Percentiles rank a stretch among this genome's conserved stretches.
These are phyloP conservation scores for Parafenestella ontariensis DNA, from an alignment of 2,329 filamentous ascomycete species.

Conservation along the genomic window DNA sequence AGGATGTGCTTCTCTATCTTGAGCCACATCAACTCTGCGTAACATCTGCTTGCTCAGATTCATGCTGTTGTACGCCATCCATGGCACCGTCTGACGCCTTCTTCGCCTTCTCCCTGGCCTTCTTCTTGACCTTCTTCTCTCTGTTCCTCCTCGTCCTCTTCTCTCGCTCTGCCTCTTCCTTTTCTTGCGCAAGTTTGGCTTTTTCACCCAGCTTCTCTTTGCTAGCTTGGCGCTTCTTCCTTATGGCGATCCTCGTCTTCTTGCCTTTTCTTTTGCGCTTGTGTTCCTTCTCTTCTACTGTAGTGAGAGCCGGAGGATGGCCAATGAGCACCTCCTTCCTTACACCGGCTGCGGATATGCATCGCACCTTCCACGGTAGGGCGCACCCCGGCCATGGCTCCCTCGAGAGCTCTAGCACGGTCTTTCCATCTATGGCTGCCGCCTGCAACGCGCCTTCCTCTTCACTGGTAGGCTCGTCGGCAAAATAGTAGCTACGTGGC, in stretches of 20 bases:
- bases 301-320: conserved; percentile 28
- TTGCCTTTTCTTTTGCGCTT: conserved; percentile 44
- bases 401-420: conserved; percentile 37
- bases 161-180: conserved; percentile 44
- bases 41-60: background rate
- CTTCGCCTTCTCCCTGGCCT: conserved; percentile 44
- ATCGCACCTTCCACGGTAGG: conserved; percentile 46
- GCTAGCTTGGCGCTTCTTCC: conserved; percentile 40
- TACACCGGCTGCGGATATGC: conserved; percentile 37
- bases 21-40: background rate
- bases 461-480: conserved; percentile 33
- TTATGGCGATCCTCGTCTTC: conserved; percentile 43
- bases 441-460: conserved; percentile 29
- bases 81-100: conserved; percentile 23
- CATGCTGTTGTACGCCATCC: background rate
- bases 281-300: conserved; percentile 27
- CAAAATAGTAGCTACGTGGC: conserved; percentile 46
- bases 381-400: conserved; percentile 45
- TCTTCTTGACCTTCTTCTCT: conserved; percentile 49
- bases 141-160: conserved; percentile 47
- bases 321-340: conserved; percentile 40
- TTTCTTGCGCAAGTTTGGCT: conserved; percentile 36
- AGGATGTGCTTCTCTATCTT: background rate
- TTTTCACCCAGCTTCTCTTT: conserved; percentile 34
- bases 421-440: conserved; percentile 37